Conservation (phyloP, 192 early-diverging fungal species). For the Coemansia guatemalensis region DNA sequence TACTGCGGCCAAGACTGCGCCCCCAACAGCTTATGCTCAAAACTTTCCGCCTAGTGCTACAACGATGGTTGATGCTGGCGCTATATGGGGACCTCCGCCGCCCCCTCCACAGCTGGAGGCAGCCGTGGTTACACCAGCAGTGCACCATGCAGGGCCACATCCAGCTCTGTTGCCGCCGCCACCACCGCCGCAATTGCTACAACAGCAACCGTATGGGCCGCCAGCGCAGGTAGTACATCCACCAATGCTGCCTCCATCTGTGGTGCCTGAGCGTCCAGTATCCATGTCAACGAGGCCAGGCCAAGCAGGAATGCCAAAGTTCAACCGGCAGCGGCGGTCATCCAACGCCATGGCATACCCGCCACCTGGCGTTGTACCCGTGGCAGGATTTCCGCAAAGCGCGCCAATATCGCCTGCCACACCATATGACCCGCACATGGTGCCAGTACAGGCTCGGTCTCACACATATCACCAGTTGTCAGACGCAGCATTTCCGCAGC, state of each 20-base stretch:
- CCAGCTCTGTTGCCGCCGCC: background rate
- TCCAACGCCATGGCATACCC: background rate
- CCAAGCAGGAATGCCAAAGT: conserved; percentile 19
- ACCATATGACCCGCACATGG: conserved; percentile 2
- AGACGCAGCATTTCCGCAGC: background rate
- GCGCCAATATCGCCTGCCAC: conserved; percentile 32
- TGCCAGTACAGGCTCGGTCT: conserved; percentile 1
- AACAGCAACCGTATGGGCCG: conserved; percentile 1
- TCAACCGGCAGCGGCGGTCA: conserved; percentile 6
- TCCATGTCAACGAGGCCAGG: conserved; percentile 4
- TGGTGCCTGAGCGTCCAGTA: background rate
- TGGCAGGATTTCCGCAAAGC: conserved; percentile 27
- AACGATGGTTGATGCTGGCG: background rate
- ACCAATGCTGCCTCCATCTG: background rate
- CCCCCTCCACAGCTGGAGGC: conserved; percentile 5
- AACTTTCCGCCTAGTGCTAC: background rate
- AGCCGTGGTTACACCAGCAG: background rate
- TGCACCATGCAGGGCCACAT: background rate
- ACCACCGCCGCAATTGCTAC: background rate
- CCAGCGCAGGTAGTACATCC: background rate
- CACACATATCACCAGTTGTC: conserved; percentile 3
- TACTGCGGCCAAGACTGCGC: conserved; percentile 4
- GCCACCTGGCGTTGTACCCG: conserved; percentile 3
- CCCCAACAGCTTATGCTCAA: conserved; percentile 8
- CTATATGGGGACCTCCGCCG: background rate